Evolutionary conservation across 1,284 basidiomycete species (phyloP), one percentile per base, ranked within the genome.

Genomic region (Pyrrhoderma noxium): DNA sequence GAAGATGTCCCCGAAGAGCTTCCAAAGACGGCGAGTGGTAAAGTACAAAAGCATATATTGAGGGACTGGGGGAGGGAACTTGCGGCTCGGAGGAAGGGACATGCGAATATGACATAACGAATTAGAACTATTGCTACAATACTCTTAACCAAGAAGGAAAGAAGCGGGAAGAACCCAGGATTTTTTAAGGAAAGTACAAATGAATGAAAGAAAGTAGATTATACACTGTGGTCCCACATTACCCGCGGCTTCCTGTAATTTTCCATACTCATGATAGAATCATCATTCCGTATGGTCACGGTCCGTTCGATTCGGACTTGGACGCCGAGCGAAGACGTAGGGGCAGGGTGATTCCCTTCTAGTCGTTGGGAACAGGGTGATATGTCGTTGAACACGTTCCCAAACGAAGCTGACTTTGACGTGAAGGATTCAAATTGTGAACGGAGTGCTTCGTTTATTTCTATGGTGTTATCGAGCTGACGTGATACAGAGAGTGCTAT

Each of bases 21-120:
- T 9, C 90, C 90, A 0, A 91, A 89, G 71, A 93, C 89, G 4
- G 87, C 85, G 16, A 92, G 89, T 58, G 90, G 90, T 40, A 93
- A 93, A 66, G 80, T 93, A 36, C 79, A 82, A 80, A 93, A 93
- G 68, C 86, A 90, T 65, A 64, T 89, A 22, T 58, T 77, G 3
- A 64, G 76, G 11, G 61, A 65, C 36, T 72, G 74, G 72, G 27
- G 7, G 11, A 31, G 11, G 11, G 27, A 31, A 5, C 27, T 31
- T 5, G 27, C 27, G 27, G 5, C 27, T 31, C 27, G 27, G 27
- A 31, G 27, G 27, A 31, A 31, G 11, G 27, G 27, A 11, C 27
- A 31, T 31, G 27, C 11, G 27, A 31, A 31, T 31, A 31, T 31
- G 27, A 31, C 27, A 31, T 31, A 31, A 31, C 11, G 11, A 31